Conservation (phyloP, 2,329 filamentous ascomycete species). For the Colletotrichum tanaceti region DNA sequence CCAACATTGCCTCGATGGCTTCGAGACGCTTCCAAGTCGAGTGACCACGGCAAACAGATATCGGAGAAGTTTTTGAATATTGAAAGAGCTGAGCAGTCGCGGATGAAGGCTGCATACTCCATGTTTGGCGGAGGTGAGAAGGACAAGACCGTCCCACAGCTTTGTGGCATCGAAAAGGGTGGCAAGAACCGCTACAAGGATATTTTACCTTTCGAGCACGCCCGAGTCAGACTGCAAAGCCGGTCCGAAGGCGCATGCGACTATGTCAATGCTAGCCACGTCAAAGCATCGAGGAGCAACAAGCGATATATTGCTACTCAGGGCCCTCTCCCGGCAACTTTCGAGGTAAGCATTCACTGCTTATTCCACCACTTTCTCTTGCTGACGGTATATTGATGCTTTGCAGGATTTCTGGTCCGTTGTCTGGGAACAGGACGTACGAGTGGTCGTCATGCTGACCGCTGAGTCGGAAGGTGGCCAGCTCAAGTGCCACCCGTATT, state of each 20-base stretch:
- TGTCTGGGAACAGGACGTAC: slow-evolving; percentile 95
- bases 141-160: slow-evolving; percentile 58
- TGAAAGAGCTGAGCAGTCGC: slow-evolving; percentile 85
- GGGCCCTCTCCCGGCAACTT: slow-evolving; percentile 91
- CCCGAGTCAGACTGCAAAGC: slow-evolving; percentile 81
- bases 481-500: slow-evolving; percentile 95
- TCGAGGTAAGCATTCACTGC: slow-evolving; percentile 72
- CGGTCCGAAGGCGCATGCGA: slow-evolving; percentile 79
- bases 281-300: slow-evolving; percentile 83
- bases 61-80: slow-evolving; percentile 87
- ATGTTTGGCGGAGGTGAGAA: slow-evolving; percentile 54
- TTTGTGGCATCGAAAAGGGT: slow-evolving; percentile 94
- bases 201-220: slow-evolving; percentile 95
- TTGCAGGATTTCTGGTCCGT: slow-evolving; percentile 95
- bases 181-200: slow-evolving; percentile 98
- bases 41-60: slow-evolving; percentile 81
- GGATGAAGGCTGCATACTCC: slow-evolving; percentile 85
- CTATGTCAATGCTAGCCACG: slow-evolving; percentile 93
- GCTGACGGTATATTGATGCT: not conserved
- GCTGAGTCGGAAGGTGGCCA: slow-evolving; percentile 94
- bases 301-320: slow-evolving; percentile 97
- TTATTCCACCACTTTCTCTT: too few species aligned
- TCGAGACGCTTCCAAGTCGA: slow-evolving; percentile 70
- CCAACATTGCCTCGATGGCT: slow-evolving; percentile 81
- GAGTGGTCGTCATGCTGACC: slow-evolving; percentile 96